Base-by-base conservation (phyloP, 2,329 filamentous ascomycete species). In the Diaporthe ilicicola region DNA sequence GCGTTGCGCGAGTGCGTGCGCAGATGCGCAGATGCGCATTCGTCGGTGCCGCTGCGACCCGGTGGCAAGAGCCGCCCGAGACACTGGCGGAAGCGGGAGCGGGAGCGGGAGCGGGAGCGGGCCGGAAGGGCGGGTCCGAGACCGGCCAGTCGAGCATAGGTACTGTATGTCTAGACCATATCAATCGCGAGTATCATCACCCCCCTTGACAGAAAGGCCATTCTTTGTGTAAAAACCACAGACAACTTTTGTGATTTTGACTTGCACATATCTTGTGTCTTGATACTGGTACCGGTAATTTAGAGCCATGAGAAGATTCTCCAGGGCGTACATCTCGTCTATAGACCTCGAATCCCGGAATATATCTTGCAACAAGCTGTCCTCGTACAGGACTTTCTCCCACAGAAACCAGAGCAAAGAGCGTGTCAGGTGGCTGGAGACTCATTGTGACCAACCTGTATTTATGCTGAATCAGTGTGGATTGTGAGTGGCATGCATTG, bases 91-190 rank as follows among this genome's bases (percentile, higher is more conserved):
- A 9, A 34, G 32, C 32, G 32, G 42, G 59, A 37, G 42, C 59
- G 44, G 59, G 44, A 34, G 32, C 32, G 32, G 42, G 59, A 37
- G 42, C 59, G 44, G 59, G 44, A 62, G 59, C 56, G 56, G 59
- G 59, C 59, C 27, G 27, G 13, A 46, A 22, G 9, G 17, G 53
- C 22, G 53, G 56, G 56, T 44, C 42, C 44, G 29, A 50, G 29
- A 37, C 32, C 29, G 29, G 59, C n/a, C 34, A n/a, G 13, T 17
- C 29, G 10, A n/a, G 15, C 46, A 64, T 29, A 64, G 13, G 8
- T 50, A n/a, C n/a, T n/a, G n/a, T n/a, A n/a, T n/a, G n/a, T n/a
- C n/a, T n/a, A n/a, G n/a, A n/a, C 44, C 42, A 34, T 34, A 9
- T 34, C n/a, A 50, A 12, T 50, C 37, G 29, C 2, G 1, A 10